Evolutionary conservation across 169 alveolate species (phyloP), one percentile per base, ranked within the genome.

Genomic region (Plasmodium coatneyi): DNA sequence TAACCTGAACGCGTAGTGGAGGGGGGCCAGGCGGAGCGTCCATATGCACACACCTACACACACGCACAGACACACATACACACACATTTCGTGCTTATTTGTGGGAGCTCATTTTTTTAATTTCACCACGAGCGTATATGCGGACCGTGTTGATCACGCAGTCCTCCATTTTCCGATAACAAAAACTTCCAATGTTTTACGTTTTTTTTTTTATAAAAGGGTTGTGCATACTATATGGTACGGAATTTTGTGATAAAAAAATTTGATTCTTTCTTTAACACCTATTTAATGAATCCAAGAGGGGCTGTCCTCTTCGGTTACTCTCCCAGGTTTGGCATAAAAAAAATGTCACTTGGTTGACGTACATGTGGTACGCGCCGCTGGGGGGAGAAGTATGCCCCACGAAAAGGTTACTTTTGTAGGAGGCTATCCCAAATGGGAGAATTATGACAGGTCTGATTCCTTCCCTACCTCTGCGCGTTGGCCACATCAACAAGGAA

Each of bases 1-100:
- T 56, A 86, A 86, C 28, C 5, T 78, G 49, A 16, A 36, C 28
- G 76, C 81, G 52, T 83, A 71, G 82, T 19, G 30, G 19, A 19
- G 14, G 10, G 4, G 76, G 1, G 7, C 32, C 74, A 25, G 30
- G 39, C 2, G 76, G 22, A 16, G 25, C 60, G 22, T 16, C 60
- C 22, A 49, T 49, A 16, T 49, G 56, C 56, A 12, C 56, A 46
- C 56, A 46, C 52, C 6, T 9, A 39, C 36, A n/a, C n/a, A n/a
- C n/a, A n/a, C n/a, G n/a, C n/a, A n/a, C n/a, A n/a, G n/a, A n/a
- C n/a, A n/a, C n/a, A n/a, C n/a, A 32, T 71, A 28, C 14, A 72
- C n/a, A 5, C 82, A 34, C 54, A 74, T 74, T 74, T 74, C 36
- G 5, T 25, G 32, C 43, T 74, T 74, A n/a, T 74, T 32, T 74